Evolutionary conservation across 2,329 filamentous ascomycete species (phyloP).

Genomic region (Colletotrichum viniferum): DNA sequence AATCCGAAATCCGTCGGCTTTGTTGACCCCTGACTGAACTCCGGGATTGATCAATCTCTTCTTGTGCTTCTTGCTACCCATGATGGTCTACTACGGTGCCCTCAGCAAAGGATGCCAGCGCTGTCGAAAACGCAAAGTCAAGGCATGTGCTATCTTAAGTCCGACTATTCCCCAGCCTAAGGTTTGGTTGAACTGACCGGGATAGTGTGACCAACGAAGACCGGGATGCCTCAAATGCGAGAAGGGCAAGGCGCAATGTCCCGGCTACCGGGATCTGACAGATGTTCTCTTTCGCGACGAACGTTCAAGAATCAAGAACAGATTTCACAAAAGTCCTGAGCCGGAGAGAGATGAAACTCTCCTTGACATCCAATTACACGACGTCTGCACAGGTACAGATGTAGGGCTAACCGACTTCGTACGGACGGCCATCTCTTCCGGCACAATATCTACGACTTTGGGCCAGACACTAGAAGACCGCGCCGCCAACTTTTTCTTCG

Average conservation of each 20-base stretch:
- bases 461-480: conserved; percentile 9
- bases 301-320: conserved; percentile 24
- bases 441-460: background rate
- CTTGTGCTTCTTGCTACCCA: background rate
- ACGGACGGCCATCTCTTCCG: background rate
- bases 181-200: background rate
- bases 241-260: conserved; percentile 25
- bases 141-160: conserved; percentile 16
- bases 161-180: background rate
- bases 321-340: background rate
- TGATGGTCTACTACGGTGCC: conserved; percentile 26
- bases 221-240: conserved; percentile 29
- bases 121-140: conserved; percentile 30
- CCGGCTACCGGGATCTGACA: conserved; percentile 28
- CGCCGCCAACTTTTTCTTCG: conserved; percentile 27
- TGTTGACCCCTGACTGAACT: background rate
- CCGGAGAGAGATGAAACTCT: background rate
- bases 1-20: background rate
- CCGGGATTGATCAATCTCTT: background rate
- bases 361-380: background rate
- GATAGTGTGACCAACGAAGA: conserved; percentile 28
- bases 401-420: background rate
- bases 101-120: conserved; percentile 30
- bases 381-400: background rate
- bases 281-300: conserved; percentile 30